Evolutionary conservation across 2,329 filamentous ascomycete species (phyloP).

Genomic region (Colletotrichum sidae): DNA sequence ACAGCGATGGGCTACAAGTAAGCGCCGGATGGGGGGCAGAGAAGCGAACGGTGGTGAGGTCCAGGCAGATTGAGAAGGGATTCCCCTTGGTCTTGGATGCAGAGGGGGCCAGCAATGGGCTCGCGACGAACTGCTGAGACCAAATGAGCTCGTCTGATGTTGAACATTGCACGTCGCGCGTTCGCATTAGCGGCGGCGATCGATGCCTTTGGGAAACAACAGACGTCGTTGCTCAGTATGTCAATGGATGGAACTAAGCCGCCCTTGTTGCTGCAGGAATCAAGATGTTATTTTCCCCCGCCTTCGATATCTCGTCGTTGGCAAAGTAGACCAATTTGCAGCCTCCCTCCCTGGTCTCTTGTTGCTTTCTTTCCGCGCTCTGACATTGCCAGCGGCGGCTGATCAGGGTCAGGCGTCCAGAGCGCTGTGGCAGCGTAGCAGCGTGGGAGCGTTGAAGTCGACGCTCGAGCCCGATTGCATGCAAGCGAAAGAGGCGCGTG

Average conservation of each 20-base stretch:
- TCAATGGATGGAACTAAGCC: background rate
- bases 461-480: slow-evolving; percentile 33
- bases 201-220: background rate
- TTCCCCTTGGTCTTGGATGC: background rate
- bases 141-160: slow-evolving; percentile 19
- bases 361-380: slow-evolving; percentile 8
- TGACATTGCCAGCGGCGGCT: slow-evolving; percentile 9
- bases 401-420: background rate
- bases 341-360: background rate
- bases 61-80: background rate
- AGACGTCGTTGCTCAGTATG: background rate
- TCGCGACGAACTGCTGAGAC: slow-evolving; percentile 18
- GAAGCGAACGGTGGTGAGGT: too few species aligned
- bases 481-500: slow-evolving; percentile 30
- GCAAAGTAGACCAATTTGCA: background rate
- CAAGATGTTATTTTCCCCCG: background rate
- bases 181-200: slow-evolving; percentile 29
- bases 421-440: slow-evolving; percentile 1
- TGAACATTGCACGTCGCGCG: slow-evolving; percentile 8
- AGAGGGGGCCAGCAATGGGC: background rate
- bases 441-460: slow-evolving; percentile 25
- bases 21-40: too few species aligned
- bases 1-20: too few species aligned
- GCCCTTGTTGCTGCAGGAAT: background rate
- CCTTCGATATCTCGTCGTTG: too few species aligned